phyloP scores from a whole-genome alignment of 2,329 filamentous ascomycete species.

The Penicillium occitanis region DNA sequence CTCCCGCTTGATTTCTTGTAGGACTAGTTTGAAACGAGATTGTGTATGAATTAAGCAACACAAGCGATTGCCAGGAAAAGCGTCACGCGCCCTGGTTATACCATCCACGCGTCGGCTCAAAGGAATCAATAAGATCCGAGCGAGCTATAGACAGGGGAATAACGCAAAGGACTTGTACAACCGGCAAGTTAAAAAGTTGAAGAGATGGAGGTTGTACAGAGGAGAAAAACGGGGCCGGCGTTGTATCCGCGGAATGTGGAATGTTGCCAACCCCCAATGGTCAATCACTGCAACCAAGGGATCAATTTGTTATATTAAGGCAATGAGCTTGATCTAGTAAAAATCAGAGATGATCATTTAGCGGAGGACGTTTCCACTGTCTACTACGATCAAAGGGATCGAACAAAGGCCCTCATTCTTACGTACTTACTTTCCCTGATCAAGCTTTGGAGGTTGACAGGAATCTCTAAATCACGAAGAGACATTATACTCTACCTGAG shows the following conservation, averaged over 20 bases:
- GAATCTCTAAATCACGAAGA: background rate
- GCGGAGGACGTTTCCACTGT: background rate
- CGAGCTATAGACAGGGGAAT: background rate
- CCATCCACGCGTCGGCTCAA: background rate
- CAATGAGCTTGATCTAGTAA: background rate
- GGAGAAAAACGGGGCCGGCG: background rate
- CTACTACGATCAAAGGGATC: background rate
- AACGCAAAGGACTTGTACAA: background rate
- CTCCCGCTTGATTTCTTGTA: background rate
- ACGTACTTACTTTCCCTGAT: background rate
- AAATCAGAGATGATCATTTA: background rate
- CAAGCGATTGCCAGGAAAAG: background rate
- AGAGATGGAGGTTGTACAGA: background rate
- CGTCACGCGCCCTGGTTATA: background rate
- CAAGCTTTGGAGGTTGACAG: background rate
- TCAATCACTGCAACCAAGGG: background rate
- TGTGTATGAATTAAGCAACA: background rate
- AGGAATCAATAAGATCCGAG: background rate
- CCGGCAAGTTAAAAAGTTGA: background rate
- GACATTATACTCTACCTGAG: background rate
- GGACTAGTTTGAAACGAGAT: background rate
- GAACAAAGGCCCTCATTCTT: background rate
- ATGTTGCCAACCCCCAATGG: constrained; percentile 1
- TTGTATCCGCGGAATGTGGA: constrained; percentile 6
- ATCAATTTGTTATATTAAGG: background rate